Conservation (phyloP, 1,284 basidiomycete species). For the Malassezia slooffiae region DNA sequence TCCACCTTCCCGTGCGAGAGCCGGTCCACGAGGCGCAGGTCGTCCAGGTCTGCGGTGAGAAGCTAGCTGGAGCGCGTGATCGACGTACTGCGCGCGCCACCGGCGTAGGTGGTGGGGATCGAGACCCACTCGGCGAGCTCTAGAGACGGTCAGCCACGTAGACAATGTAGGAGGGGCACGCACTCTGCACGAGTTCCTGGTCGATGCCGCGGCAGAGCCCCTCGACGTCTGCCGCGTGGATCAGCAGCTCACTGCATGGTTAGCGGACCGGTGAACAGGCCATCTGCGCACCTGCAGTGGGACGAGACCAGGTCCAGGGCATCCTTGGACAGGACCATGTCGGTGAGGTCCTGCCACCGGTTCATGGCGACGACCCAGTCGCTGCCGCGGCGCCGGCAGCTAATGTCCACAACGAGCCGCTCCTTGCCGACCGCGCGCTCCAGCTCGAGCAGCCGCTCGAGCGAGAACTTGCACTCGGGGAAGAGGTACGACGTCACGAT, state of each 20-base stretch:
- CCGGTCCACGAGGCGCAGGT: conserved; percentile 69
- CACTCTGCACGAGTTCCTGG: conserved; percentile 71
- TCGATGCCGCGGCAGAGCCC: conserved; percentile 95
- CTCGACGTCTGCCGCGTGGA: conserved; percentile 96
- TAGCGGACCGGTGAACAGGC: no score
- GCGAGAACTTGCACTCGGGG: conserved; percentile 65
- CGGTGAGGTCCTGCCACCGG: conserved; percentile 92
- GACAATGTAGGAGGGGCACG: conserved; percentile 46
- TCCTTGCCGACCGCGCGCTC: conserved; percentile 67
- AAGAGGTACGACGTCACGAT: conserved; percentile 96
- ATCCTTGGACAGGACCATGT: conserved; percentile 82
- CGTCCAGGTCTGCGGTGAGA: conserved; percentile 58
- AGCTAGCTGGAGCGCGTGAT: no score
- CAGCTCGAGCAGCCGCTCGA: conserved; percentile 60
- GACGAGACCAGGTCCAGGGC: conserved; percentile 18
- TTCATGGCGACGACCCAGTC: conserved; percentile 97
- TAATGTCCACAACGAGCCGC: conserved; percentile 86
- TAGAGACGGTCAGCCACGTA: conserved; percentile 45
- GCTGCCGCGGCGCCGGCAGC: conserved; percentile 67
- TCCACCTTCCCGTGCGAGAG: conserved; percentile 80
- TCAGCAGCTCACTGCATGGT: conserved; percentile 82
- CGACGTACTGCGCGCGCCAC: conserved; percentile 76
- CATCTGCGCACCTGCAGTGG: conserved; percentile 47
- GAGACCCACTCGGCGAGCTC: conserved; percentile 81
- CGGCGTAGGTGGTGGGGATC: conserved; percentile 92